Conservation (phyloP, 2,329 filamentous ascomycete species). For the Penicillium sp. region DNA sequence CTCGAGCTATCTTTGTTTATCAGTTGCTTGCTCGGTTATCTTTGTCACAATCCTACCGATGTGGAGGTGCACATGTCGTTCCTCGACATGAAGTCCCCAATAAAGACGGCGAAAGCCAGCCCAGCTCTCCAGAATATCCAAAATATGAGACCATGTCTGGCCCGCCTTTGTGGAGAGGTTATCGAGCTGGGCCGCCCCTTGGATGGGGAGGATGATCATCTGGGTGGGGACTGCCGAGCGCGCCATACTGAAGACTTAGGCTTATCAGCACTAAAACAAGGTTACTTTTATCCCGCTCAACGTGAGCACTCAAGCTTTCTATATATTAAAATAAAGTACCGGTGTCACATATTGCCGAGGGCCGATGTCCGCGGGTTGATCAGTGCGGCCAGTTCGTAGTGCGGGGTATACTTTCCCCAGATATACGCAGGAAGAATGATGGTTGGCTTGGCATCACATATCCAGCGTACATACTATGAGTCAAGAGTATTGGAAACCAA, state of each 20-base stretch:
- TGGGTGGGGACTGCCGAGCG: conserved; percentile 21
- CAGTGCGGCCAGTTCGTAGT: conserved; percentile 1
- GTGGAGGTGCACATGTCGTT: conserved; percentile 30
- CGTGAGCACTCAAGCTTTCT: background rate
- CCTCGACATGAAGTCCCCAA: conserved; percentile 33
- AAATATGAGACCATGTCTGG: conserved; percentile 21
- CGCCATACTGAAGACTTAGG: conserved; percentile 6
- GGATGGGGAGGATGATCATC: conserved; percentile 40
- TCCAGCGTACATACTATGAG: no score
- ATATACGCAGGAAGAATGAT: background rate
- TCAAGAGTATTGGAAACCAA: no score
- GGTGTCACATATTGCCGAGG: conserved; percentile 5
- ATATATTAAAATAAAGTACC: background rate
- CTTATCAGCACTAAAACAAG: background rate
- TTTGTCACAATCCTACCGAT: conserved; percentile 20
- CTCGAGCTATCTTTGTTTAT: conserved; percentile 12
- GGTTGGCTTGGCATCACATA: background rate
- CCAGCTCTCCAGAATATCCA: conserved; percentile 19
- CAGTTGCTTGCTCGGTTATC: conserved; percentile 3
- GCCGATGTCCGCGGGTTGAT: conserved; percentile 12
- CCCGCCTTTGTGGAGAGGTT: conserved; percentile 53
- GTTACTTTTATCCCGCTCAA: background rate
- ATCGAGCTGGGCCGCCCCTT: conserved; percentile 46
- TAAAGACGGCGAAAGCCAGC: conserved; percentile 28
- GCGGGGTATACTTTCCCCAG: conserved; percentile 13